These are phyloP conservation scores for Paecilomyces fulvus DNA, from an alignment of 2,329 filamentous ascomycete species.

Conservation along the genomic window DNA sequence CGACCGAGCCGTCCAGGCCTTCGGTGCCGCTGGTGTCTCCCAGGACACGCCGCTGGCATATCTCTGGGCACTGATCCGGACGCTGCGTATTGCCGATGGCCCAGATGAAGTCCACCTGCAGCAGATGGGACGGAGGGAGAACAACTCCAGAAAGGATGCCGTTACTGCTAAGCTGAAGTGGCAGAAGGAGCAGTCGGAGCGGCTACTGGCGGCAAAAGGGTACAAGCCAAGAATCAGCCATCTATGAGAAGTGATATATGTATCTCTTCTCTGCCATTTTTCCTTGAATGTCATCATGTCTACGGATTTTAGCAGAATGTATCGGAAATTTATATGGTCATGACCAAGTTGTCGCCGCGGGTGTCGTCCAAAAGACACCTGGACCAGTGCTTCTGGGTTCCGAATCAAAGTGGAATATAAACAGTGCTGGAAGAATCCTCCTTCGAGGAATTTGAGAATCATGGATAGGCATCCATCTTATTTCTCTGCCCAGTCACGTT, in stretches of 20 bases:
- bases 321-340: background rate
- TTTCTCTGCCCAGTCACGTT: no score
- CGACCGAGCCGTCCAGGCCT: constrained; percentile 88
- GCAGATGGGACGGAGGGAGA: constrained; percentile 48
- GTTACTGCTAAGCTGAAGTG: constrained; percentile 34
- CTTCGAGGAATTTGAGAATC: no score
- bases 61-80: constrained; percentile 74
- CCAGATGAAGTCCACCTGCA: constrained; percentile 88
- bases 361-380: no score
- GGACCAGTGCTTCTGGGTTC: no score
- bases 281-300: background rate
- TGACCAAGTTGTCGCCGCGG: background rate
- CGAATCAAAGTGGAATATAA: background rate
- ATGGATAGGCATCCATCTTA: no score
- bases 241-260: constrained; percentile 15
- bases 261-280: background rate
- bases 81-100: constrained; percentile 79
- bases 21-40: constrained; percentile 80
- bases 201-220: constrained; percentile 28
- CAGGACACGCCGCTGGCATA: constrained; percentile 88
- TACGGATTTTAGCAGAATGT: background rate
- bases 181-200: constrained; percentile 32
- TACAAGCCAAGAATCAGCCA: constrained; percentile 25
- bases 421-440: background rate
- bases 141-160: constrained; percentile 40